Evolutionary conservation across 73 alveolate species (phyloP), one percentile per base, ranked within the genome.

Genomic region (Paramecium biaurelia): DNA sequence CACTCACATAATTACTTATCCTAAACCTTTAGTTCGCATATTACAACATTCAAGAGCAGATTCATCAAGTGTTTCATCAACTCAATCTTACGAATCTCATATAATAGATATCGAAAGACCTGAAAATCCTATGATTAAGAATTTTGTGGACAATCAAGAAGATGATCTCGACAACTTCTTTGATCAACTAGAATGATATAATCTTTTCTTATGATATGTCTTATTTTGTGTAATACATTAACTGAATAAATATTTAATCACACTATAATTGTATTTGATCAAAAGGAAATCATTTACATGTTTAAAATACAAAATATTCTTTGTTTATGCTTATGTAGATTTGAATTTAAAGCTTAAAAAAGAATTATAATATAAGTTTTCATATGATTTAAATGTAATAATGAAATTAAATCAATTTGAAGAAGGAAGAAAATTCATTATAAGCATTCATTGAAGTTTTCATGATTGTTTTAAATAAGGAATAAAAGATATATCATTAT

Each of bases 111-210:
- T 72, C n/a, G 86, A 72, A 37, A 72, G 86, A 18, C 86, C 86
- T 34, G 15, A 72, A 38, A 72, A 72, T 72, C 86, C 86, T 72
- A 72, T 72, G 86, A 23, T 42, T 2, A 34, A 72, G 30, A 72
- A 72, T 42, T 72, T 72, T 21, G 58, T 21, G 45, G 86, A 72
- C 32, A 72, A 34, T 10, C 30, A 53, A 53, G 86, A 32, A 32
- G 86, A 35, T 12, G 86, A 72, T 38, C 86, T 72, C 5, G 86
- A 72, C 26, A 38, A 23, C 86, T 72, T 35, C 86, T 72, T 72
- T 42, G 58, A 72, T 35, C 58, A 32, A 32, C 86, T 72, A 35
- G 86, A 72, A 72, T 72, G 86, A 72, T 14, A 26, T 26, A 26
- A 63, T 30, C 84, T 63, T 26, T 9, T 63, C 84, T 63, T 63